These are phyloP conservation scores for Pythium guiyangense DNA, from an alignment of 352 stramenopile genomes.

Conservation along the genomic window DNA sequence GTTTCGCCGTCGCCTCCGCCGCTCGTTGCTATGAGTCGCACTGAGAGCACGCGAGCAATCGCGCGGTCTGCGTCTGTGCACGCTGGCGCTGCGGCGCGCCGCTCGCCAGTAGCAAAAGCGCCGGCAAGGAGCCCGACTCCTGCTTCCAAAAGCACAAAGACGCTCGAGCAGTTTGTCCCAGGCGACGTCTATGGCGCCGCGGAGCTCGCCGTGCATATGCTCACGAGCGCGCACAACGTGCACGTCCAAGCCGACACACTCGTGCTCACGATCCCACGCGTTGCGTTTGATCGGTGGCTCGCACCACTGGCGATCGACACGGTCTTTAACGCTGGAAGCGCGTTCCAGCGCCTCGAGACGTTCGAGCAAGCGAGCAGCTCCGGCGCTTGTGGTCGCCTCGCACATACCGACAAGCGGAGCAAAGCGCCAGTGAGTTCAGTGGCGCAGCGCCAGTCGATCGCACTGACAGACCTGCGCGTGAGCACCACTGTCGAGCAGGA, in stretches of 20 bases:
- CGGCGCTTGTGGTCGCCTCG: too few relatives aligned
- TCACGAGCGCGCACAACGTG: constrained; percentile 11
- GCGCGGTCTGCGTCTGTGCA: neutral
- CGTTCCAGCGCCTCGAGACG: constrained; percentile 24
- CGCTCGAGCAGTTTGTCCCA: constrained; percentile 19
- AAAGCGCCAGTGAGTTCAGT: neutral
- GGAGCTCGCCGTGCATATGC: constrained; percentile 13
- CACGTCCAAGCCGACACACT: constrained; percentile 29
- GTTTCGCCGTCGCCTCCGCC: too few relatives aligned
- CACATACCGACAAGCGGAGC: neutral
- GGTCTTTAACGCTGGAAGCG: constrained; percentile 32
- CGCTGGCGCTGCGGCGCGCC: neutral
- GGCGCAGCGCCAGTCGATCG: neutral
- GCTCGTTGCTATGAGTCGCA: too few relatives aligned
- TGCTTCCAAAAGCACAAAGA: neutral
- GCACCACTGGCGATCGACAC: constrained; percentile 22
- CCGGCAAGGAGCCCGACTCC: too few relatives aligned
- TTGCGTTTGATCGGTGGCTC: constrained; percentile 44
- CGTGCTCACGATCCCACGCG: constrained; percentile 28
- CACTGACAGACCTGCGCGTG: neutral
- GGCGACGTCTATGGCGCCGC: constrained; percentile 32
- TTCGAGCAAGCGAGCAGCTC: neutral
- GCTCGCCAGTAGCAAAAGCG: neutral
- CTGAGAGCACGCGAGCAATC: neutral
- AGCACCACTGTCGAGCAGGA: neutral